Conservation (phyloP, 768 basidiomycete species). For the Rubroboletus pulcherrimus region DNA sequence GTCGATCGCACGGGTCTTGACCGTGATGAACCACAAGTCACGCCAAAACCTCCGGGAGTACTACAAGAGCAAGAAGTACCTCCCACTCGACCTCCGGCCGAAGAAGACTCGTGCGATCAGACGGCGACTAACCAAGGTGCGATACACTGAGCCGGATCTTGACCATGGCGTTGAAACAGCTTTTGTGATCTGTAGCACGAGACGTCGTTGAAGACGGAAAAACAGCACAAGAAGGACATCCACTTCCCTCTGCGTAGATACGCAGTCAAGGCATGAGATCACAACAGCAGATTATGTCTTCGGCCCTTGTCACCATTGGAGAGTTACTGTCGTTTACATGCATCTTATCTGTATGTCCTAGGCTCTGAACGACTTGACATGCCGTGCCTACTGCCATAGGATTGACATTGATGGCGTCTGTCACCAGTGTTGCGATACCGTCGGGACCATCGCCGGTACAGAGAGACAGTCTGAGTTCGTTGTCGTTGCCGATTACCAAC, state of each 20-base stretch:
- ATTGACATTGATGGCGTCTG: background rate
- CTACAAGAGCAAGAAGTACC: slow-evolving; percentile 96
- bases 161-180: slow-evolving; percentile 2
- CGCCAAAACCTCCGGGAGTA: slow-evolving; percentile 95
- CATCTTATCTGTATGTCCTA: slow-evolving; percentile 38
- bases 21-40: slow-evolving; percentile 97
- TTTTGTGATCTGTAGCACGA: slow-evolving; percentile 58
- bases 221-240: slow-evolving; percentile 89
- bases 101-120: slow-evolving; percentile 99
- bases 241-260: slow-evolving; percentile 95
- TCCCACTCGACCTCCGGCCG: slow-evolving; percentile 93
- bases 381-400: slow-evolving; percentile 23
- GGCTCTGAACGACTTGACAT: slow-evolving; percentile 33
- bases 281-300: slow-evolving; percentile 20
- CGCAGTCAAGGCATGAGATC: slow-evolving; percentile 84
- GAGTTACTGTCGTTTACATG: slow-evolving; percentile 30
- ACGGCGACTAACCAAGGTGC: slow-evolving; percentile 85
- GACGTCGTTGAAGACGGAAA: slow-evolving; percentile 78
- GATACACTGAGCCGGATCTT: slow-evolving; percentile 20
- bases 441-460: background rate
- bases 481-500: background rate
- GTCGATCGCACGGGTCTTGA: slow-evolving; percentile 96
- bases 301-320: slow-evolving; percentile 3
- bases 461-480: background rate
- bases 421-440: background rate